Evolutionary conservation across 2,329 filamentous ascomycete genomes (phyloP), one percentile per base, ranked within the genome.

Genomic region (Trichocomaceae sp.): DNA sequence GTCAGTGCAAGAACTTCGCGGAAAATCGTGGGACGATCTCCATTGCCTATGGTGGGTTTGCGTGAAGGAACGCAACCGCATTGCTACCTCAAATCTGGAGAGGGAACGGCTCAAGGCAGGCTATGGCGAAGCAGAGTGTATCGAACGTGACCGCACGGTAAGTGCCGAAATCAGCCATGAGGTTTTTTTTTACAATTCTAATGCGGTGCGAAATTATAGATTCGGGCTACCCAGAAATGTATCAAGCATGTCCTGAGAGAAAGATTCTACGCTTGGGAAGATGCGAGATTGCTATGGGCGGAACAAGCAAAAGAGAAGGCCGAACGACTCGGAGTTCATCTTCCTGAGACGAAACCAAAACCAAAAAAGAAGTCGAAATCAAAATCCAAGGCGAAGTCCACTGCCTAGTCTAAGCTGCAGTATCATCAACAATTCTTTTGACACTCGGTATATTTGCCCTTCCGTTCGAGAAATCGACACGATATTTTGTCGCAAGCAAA

Each of bases 1-100:
- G 93, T 84, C 81, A 10, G 84, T 88, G 7, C 83, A 89, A 73
- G 93, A 99, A 76, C 78, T 99, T 65, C 82, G 91, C 59, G 79
- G 82, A 59, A 96, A 96, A 75, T 90, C 86, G 59, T 99, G 90
- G 88, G 89, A 96, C 58, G 91, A 97, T 70, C 75, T 99, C 64
- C 91, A 97, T 72, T 78, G 79, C 58, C 79, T 99, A 66, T 99
- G 92, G 90, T 99, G 91, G 90, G 82, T 90, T 54, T 97, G 93
- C 69, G 81, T 87, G 57, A 90, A 88, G 75, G 93, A 99, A 76
- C 80, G 88, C 64, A 99, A 99, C 74, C 83, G 88, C 62, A 83
- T 97, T 63, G 79, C 83, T n/a, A 97, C 95, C 29, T 84, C 86
- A 62, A 78, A 79, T 52, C 72, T 79, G 55, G 90, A 95, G 76